Percentiles rank a stretch among this genome's conserved stretches.
Evolutionary conservation across 176 grass and related monocot species (phyloP).

Genomic region (Aechmea fasciata): DNA sequence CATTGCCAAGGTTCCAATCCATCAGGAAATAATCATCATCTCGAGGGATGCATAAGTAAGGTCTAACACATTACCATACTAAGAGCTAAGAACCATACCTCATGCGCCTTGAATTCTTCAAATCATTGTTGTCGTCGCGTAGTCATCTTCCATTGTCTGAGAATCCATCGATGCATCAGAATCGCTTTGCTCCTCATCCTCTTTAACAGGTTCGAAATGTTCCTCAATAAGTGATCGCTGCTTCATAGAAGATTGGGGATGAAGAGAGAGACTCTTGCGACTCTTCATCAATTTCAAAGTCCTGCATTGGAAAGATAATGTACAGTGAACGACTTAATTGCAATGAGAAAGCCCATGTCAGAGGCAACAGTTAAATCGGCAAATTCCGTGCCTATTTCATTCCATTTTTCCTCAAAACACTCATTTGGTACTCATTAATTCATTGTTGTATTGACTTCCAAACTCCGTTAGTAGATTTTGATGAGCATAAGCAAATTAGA

Average conservation of each 20-base stretch:
- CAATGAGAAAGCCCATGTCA: background rate
- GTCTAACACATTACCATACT: background rate
- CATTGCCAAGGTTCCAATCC: background rate
- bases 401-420: too few species aligned
- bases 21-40: background rate
- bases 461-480: too few species aligned
- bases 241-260: conserved; percentile 48
- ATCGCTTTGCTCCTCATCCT: conserved; percentile 38
- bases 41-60: background rate
- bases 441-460: too few species aligned
- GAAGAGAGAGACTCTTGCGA: conserved; percentile 51
- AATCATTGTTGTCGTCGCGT: conserved; percentile 25
- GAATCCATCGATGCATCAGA: conserved; percentile 43
- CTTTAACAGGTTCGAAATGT: conserved; percentile 66
- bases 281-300: conserved; percentile 63
- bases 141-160: conserved; percentile 14
- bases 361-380: too few species aligned
- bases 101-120: conserved; percentile 47
- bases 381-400: too few species aligned
- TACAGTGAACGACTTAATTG: background rate
- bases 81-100: conserved; percentile 35
- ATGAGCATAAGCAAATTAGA: too few species aligned
- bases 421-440: too few species aligned
- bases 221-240: conserved; percentile 50
- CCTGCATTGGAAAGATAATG: conserved; percentile 26